Evolutionary conservation across 2,329 filamentous ascomycete species (phyloP).

Genomic region (Alternaria metachromatica): DNA sequence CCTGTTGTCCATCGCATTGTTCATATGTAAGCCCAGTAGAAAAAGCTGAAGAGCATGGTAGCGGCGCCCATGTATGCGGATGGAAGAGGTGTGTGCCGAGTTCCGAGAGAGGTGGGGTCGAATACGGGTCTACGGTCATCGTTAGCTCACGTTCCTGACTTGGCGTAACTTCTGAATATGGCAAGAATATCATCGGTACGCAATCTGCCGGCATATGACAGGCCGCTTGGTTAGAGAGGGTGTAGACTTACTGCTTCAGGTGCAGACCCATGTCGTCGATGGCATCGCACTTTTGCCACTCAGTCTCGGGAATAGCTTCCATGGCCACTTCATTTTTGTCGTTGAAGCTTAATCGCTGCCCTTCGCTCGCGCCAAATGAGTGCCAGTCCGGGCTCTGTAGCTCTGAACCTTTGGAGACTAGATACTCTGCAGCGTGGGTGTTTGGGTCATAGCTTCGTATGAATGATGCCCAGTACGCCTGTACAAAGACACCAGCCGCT

Average conservation of each 20-base stretch:
- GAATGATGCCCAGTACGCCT: conserved; percentile 56
- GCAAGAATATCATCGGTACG: neutral
- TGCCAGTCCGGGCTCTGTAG: conserved; percentile 38
- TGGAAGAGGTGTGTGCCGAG: conserved; percentile 4
- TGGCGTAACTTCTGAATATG: neutral
- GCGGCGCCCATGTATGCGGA: conserved; percentile 7
- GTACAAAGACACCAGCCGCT: conserved; percentile 39
- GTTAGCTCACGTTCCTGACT: conserved; percentile 16
- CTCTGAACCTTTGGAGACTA: conserved; percentile 18
- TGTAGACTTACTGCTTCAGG: conserved; percentile 38
- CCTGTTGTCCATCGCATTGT: neutral
- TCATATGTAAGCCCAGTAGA: conserved; percentile 24
- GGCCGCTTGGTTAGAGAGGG: neutral
- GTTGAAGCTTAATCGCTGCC: conserved; percentile 34
- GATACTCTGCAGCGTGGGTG: conserved; percentile 36
- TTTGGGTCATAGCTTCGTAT: conserved; percentile 51
- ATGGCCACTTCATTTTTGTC: conserved; percentile 39
- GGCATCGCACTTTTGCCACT: conserved; percentile 31
- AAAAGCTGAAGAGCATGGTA: conserved; percentile 7
- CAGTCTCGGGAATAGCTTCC: conserved; percentile 31
- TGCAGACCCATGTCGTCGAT: conserved; percentile 37
- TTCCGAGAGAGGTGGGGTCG: conserved; percentile 7
- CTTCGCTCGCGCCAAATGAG: conserved; percentile 25
- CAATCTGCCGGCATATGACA: neutral
- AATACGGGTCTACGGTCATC: neutral